phyloP scores from a whole-genome alignment of 202 grass and related monocot species.

The Schoenoplectus tabernaemontani region DNA sequence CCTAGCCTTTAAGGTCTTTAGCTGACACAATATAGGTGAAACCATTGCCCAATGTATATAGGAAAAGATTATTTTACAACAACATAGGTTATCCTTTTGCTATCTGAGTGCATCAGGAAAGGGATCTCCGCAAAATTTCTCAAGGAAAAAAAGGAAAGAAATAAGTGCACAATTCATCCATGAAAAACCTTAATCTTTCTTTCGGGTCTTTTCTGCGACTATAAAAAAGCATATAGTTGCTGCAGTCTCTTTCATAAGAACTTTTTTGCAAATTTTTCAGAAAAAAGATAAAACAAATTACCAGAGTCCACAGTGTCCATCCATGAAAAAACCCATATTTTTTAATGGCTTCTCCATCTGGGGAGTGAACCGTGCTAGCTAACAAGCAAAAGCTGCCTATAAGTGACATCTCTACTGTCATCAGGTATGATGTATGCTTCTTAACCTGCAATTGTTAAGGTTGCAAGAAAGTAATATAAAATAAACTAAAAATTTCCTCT shows the following conservation, averaged over 20 bases:
- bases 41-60: neutral
- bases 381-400: constrained; percentile 85
- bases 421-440: constrained; percentile 91
- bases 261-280: neutral
- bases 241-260: neutral
- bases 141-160: neutral
- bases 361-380: constrained; percentile 66
- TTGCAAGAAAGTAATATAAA: constrained; percentile 29
- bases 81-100: neutral
- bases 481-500: constrained; percentile 21
- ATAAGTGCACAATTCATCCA: neutral
- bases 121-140: neutral
- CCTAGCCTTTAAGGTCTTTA: neutral
- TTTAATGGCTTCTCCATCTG: constrained; percentile 85
- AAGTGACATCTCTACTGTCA: constrained; percentile 98
- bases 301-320: constrained; percentile 70
- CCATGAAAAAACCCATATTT: constrained; percentile 87
- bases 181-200: no score
- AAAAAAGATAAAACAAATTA: constrained; percentile 27
- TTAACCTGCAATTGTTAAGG: constrained; percentile 53
- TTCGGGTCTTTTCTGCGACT: neutral
- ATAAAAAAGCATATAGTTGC: neutral
- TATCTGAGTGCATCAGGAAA: neutral
- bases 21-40: neutral
- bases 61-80: neutral